Evolutionary conservation across 495 filamentous ascomycete genomes (phyloP), one percentile per base, ranked within the genome.

Genomic region (Lichenothelia convexa): DNA sequence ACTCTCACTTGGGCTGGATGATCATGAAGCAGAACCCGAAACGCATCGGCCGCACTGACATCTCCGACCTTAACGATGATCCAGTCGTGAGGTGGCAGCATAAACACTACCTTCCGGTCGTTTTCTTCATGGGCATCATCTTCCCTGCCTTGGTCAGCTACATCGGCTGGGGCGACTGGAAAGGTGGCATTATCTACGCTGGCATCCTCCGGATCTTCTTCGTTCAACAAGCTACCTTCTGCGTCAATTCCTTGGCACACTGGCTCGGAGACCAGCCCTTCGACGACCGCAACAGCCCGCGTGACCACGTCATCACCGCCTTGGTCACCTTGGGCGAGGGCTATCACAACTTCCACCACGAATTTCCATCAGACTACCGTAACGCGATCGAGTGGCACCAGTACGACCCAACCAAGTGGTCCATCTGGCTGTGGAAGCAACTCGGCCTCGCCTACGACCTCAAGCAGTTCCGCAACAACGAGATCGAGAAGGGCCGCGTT

Each of bases 261-360:
- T 97, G 87, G 87, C 80, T 97, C 53, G 89, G 89, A 44, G 89
- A 97, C 54, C 89, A 97, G 63, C 89, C 89, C 35, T 97, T 97
- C 58, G 89, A 97, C 44, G 89, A 97, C 72, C 84, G 86, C 58
- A 94, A 97, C 74, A 89, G 80, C 39, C 89, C 89, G 43, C 80
- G 89, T 51, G 89, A 97, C 54, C 89, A 94, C 59, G 71, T 93
- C 52, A 76, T 97, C 59, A 97, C 89, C 30, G 89, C 89, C 33
- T 62, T 97, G 9, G 80, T 91, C 38, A 97, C 89, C 32, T 82
- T 97, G 20, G 89, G 89, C 34, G 89, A 97, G 59, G 89, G 89
- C 35, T 97, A 97, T 65, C 86, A 95, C 70, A 93, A 93, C 67
- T 97, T 97, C 75, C 89, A 97, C 67, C 89, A 97, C 69, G 89